Conservation (phyloP, 106 monocot genomes). For the Iris macrosiphon region DNA sequence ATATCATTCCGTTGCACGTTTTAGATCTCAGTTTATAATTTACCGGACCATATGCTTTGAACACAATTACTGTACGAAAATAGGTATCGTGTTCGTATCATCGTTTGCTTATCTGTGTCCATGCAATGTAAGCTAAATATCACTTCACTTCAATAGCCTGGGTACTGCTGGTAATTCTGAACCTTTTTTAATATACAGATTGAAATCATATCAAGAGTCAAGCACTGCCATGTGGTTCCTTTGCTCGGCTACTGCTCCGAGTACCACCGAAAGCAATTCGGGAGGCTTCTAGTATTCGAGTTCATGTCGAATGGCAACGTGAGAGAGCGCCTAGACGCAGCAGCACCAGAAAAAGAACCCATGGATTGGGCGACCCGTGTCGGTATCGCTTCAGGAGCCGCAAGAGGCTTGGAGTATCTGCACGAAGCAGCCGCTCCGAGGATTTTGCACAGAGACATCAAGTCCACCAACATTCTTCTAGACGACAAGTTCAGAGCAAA, state of each 20-base stretch:
- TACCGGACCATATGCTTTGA: too few relatives aligned
- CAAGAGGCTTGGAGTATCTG: slow-evolving; percentile 91
- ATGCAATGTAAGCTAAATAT: too few relatives aligned
- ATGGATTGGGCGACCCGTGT: slow-evolving; percentile 76
- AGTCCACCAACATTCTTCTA: slow-evolving; percentile 94
- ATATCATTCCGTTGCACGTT: too few relatives aligned
- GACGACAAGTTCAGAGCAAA: slow-evolving; percentile 72
- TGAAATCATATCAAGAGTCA: slow-evolving; percentile 81
- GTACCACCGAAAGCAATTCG: slow-evolving; percentile 39
- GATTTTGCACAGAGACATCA: slow-evolving; percentile 90
- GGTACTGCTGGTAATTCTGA: too few relatives aligned
- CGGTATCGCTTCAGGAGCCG: slow-evolving; percentile 66
- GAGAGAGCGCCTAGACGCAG: slow-evolving; percentile 77
- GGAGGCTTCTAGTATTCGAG: slow-evolving; percentile 82
- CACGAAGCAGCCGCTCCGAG: slow-evolving; percentile 94
- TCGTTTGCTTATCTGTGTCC: too few relatives aligned
- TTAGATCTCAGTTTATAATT: too few relatives aligned
- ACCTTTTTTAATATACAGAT: slow-evolving; percentile 37
- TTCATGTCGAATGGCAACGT: slow-evolving; percentile 84
- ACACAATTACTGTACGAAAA: too few relatives aligned
- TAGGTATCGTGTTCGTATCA: too few relatives aligned
- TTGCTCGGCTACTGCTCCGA: slow-evolving; percentile 87
- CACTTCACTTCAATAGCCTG: too few relatives aligned
- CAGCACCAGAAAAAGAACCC: slow-evolving; percentile 33
- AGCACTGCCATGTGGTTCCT: slow-evolving; percentile 88